phyloP scores from a whole-genome alignment of 352 stramenopile species.

The Phytophthora syringae region DNA sequence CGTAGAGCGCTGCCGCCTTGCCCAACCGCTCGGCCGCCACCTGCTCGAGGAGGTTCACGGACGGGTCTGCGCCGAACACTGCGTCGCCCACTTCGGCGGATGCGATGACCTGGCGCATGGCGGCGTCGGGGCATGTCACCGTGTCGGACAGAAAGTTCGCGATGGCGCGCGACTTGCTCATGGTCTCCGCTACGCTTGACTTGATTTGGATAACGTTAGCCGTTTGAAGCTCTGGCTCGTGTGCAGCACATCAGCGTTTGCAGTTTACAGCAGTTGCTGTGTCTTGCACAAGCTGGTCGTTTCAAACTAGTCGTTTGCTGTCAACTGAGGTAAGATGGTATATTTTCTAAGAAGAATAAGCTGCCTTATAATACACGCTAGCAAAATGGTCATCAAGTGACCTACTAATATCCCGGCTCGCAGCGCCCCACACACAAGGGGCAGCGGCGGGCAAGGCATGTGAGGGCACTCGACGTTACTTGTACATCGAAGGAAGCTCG shows the following conservation, averaged over 20 bases:
- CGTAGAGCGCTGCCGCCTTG: constrained; percentile 95
- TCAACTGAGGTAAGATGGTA: constrained; percentile 45
- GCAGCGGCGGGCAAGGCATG: constrained; percentile 47
- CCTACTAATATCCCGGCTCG: constrained; percentile 44
- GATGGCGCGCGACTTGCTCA: constrained; percentile 27
- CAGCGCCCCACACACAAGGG: constrained; percentile 34
- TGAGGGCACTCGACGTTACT: constrained; percentile 66
- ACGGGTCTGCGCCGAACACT: constrained; percentile 91
- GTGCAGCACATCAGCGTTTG: constrained; percentile 13
- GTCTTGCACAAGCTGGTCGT: no score
- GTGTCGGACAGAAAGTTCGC: constrained; percentile 98
- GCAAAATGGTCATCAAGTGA: constrained; percentile 74
- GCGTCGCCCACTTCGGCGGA: constrained; percentile 80
- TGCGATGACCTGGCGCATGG: constrained; percentile 94
- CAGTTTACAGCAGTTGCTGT: no score
- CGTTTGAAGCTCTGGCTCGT: constrained; percentile 2
- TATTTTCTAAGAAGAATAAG: constrained; percentile 74
- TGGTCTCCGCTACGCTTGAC: constrained; percentile 12
- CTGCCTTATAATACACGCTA: constrained; percentile 79
- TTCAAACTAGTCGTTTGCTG: no score
- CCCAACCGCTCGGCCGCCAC: constrained; percentile 93
- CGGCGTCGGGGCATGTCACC: constrained; percentile 91
- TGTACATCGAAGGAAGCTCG: constrained; percentile 80
- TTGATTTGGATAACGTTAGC: no score
- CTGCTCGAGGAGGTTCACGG: constrained; percentile 93